Percentiles rank a stretch among this genome's conserved stretches.
Conservation (phyloP, 139 green algal genomes). For the Asterochloris erici region DNA sequence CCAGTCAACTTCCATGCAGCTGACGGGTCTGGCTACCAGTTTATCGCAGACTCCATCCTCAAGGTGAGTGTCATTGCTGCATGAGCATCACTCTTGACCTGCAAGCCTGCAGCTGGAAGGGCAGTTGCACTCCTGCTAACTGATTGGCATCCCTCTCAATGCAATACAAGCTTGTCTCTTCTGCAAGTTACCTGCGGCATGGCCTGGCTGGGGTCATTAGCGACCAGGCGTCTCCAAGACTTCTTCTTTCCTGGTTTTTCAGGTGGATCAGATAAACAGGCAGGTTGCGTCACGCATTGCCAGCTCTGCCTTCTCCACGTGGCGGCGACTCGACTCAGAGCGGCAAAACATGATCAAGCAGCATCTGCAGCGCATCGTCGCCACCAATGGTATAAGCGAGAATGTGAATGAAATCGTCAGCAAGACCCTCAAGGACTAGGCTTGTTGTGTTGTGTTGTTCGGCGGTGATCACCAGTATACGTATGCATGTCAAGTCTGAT, state of each 20-base stretch:
- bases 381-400: slow-evolving; percentile 63
- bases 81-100: background rate
- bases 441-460: background rate
- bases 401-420: slow-evolving; percentile 95
- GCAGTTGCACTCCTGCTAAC: background rate
- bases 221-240: no score
- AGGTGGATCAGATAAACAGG: slow-evolving; percentile 80
- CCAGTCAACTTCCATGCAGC: slow-evolving; percentile 93
- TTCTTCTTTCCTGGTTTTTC: background rate
- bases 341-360: slow-evolving; percentile 82
- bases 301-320: slow-evolving; percentile 77
- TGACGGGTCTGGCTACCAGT: slow-evolving; percentile 93
- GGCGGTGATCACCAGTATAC: background rate
- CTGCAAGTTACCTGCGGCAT: no score
- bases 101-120: background rate
- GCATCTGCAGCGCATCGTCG: slow-evolving; percentile 82
- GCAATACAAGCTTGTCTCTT: no score
- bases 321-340: slow-evolving; percentile 73
- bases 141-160: no score
- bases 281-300: slow-evolving; percentile 88
- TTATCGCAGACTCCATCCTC: slow-evolving; percentile 85
- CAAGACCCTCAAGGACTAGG: slow-evolving; percentile 63
- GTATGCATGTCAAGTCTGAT: background rate
- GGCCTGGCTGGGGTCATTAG: no score
- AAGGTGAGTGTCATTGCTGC: slow-evolving; percentile 36